These are phyloP conservation scores for Melianthus villosus DNA, from an alignment of 441 rosid genomes.

Conservation along the genomic window DNA sequence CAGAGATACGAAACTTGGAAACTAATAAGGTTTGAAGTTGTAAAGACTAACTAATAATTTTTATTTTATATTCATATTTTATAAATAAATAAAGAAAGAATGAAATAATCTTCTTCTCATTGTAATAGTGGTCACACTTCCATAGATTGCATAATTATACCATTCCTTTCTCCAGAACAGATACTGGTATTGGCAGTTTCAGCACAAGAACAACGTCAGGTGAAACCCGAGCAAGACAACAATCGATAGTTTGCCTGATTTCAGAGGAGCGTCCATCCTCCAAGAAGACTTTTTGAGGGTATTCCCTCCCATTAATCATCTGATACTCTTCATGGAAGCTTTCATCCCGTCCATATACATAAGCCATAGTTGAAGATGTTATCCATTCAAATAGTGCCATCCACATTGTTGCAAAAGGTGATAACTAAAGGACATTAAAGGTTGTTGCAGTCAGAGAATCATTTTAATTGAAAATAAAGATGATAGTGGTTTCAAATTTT, in stretches of 20 bases:
- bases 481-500: neutral
- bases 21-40: too few relatives aligned
- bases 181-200: conserved; percentile 44
- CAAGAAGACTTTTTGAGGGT: conserved; percentile 37
- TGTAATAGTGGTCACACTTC: too few relatives aligned
- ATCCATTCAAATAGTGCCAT: conserved; percentile 73
- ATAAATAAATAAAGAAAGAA: too few relatives aligned
- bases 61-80: too few relatives aligned
- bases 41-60: too few relatives aligned
- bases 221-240: conserved; percentile 65
- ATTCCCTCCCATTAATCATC: conserved; percentile 51
- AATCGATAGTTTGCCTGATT: conserved; percentile 63
- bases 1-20: too few relatives aligned
- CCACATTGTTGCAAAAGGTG: conserved; percentile 85
- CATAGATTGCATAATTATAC: conserved; percentile 21
- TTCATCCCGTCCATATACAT: conserved; percentile 70
- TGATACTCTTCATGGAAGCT: conserved; percentile 50
- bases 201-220: conserved; percentile 58
- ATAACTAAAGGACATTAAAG: conserved; percentile 28
- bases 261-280: conserved; percentile 64
- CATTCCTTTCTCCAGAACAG: conserved; percentile 64
- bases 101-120: too few relatives aligned
- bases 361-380: conserved; percentile 72
- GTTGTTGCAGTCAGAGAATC: conserved; percentile 2
- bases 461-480: conserved; percentile 5